These are phyloP conservation scores for Knoxia roxburghii DNA, from an alignment of 257 asterid genomes.

Conservation along the genomic window DNA sequence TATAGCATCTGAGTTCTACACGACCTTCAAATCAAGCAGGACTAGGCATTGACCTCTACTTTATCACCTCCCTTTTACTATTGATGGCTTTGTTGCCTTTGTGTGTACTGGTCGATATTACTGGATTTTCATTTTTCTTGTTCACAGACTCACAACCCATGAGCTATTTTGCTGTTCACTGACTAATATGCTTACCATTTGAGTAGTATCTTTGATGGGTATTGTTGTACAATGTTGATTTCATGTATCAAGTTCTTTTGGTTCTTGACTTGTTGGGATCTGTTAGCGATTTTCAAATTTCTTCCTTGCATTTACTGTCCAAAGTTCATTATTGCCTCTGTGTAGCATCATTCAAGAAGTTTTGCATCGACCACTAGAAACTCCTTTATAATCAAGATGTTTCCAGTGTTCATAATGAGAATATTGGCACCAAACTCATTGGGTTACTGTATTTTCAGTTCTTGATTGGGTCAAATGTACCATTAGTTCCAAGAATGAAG, in stretches of 20 bases:
- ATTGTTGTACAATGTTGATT: not conserved
- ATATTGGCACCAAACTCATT: not conserved
- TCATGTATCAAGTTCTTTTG: not conserved
- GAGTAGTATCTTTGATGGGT: not conserved
- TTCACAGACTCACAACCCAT: not conserved
- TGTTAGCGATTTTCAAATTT: not conserved
- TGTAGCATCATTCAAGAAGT: not conserved
- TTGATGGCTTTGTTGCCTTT: not conserved
- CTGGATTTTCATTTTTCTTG: not conserved
- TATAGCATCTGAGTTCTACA: not conserved
- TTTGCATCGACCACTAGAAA: not conserved
- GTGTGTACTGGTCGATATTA: not conserved
- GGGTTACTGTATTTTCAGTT: not conserved
- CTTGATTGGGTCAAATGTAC: not conserved
- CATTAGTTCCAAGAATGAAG: not conserved
- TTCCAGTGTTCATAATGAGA: not conserved
- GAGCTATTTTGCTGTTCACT: not conserved
- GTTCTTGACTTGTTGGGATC: not conserved
- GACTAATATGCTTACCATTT: slow-evolving; percentile 4
- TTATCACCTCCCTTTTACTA: not conserved
- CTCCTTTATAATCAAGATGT: not conserved
- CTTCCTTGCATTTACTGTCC: not conserved
- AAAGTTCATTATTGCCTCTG: too few relatives aligned
- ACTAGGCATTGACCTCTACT: slow-evolving; percentile 9
- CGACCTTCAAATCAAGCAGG: slow-evolving; percentile 16